Base-by-base conservation (phyloP, 345 rosid genomes). In the Linum usitatissimum region DNA sequence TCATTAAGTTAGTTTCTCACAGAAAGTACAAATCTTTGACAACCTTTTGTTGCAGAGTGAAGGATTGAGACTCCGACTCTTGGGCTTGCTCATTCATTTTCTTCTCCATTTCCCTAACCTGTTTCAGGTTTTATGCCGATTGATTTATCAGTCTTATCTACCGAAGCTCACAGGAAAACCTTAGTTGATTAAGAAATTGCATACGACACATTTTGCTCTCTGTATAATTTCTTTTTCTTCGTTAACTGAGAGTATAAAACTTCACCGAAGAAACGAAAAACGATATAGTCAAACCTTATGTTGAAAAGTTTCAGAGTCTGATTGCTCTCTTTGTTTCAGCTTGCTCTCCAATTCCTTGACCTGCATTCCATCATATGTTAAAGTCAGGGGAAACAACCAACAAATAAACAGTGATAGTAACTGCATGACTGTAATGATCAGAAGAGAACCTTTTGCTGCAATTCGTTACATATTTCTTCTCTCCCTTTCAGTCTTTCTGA, bases 11-110 rank as follows among this genome's bases (percentile, higher is more conserved):
- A 56, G 15, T 5, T 8, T 5, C 9, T 42, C n/a, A 34, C 48
- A 14, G 28, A 5, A 0, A 51, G 39, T 18, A 21, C 6, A 3
- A 61, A 63, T 55, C 23, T 61, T 70, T 30, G 18, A 19, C 42
- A 48, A 78, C 82, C 82, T 78, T 78, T 28, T 67, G 75, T 54
- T 75, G 73, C 6, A 78, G 73, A 36, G 30, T 70, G 62, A 55
- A 64, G 6, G 79, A 64, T 1, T 68, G 75, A 55, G 57, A 40
- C 67, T 75, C 75, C 45, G 56, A 66, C 55, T 70, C 75, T 28
- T 36, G 59, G 49, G 67, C 34, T 67, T 62, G 64, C 28, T 67
- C 77, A 61, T 69, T 75, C 75, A 71, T 34, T 40, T 53, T 67
- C 66, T 60, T 68, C 49, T 78, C 82, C 14, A 75, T 64, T 45